Evolutionary conservation across 2,329 filamentous ascomycete species (phyloP).

Genomic region (Trematosphaeria pertusa): DNA sequence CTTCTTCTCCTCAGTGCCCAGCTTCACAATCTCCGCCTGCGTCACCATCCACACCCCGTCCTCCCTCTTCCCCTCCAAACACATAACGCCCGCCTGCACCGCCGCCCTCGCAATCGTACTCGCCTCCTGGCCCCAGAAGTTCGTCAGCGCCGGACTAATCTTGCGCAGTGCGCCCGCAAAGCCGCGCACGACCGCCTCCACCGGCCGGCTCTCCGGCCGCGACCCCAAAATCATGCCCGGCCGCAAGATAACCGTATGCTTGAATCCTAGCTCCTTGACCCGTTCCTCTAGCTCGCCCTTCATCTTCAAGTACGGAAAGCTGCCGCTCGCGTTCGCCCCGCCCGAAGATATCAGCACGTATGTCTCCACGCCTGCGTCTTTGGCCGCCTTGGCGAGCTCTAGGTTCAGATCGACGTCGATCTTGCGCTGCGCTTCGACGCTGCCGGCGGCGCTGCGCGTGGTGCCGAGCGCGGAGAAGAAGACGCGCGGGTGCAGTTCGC

Average conservation of each 20-base stretch:
- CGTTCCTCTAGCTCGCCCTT: conserved; percentile 87
- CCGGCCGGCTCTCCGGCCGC: conserved; percentile 66
- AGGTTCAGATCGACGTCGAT: conserved; percentile 90
- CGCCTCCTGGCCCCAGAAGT: conserved; percentile 76
- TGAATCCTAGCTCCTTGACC: conserved; percentile 74
- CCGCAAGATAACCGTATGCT: conserved; percentile 74
- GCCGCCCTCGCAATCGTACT: conserved; percentile 74
- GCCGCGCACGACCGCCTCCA: conserved; percentile 64
- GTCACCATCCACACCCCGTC: conserved; percentile 69
- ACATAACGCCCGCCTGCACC: conserved; percentile 63
- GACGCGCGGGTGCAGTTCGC: conserved; percentile 65
- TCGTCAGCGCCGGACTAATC: conserved; percentile 56
- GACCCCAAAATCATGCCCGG: conserved; percentile 80
- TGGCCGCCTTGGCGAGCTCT: conserved; percentile 76
- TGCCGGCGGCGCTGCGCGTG: conserved; percentile 76
- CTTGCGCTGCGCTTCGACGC: conserved; percentile 80
- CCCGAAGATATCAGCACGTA: conserved; percentile 78
- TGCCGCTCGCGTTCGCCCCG: conserved; percentile 55
- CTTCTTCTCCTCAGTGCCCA: conserved; percentile 63
- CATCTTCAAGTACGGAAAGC: conserved; percentile 71
- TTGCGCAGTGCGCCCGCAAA: conserved; percentile 64
- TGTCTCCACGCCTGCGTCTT: conserved; percentile 72
- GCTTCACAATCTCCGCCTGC: conserved; percentile 67
- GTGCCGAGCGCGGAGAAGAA: conserved; percentile 84
- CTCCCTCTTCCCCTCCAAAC: conserved; percentile 59